Conservation (phyloP, 768 basidiomycete genomes). For the Amanita inopinata region DNA sequence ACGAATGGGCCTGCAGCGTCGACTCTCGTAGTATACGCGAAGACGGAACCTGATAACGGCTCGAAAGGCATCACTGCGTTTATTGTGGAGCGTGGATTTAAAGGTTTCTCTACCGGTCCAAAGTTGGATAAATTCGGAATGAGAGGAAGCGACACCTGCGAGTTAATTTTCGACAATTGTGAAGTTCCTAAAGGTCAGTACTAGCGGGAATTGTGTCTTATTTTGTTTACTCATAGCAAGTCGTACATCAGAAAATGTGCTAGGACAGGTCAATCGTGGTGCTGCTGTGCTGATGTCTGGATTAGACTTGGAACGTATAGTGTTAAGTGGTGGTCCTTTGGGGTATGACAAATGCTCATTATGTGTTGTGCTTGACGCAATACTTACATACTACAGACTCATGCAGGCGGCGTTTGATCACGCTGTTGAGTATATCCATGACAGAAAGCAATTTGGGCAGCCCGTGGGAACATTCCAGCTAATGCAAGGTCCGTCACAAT, state of each 20-base stretch:
- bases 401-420: conserved; percentile 93
- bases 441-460: conserved; percentile 84
- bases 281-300: conserved; percentile 91
- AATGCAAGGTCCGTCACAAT: conserved; percentile 66
- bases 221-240: conserved; percentile 10
- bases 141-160: conserved; percentile 93
- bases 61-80: conserved; percentile 91
- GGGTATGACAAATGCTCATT: conserved; percentile 43
- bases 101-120: conserved; percentile 82
- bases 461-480: conserved; percentile 87
- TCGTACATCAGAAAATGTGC: conserved; percentile 67
- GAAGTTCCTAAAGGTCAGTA: conserved; percentile 73
- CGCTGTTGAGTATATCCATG: conserved; percentile 84
- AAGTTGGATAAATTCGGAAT: conserved; percentile 96
- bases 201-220: neutral
- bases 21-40: conserved; percentile 89
- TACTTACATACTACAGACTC: conserved; percentile 34
- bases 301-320: conserved; percentile 84
- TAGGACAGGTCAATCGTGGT: conserved; percentile 73
- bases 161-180: conserved; percentile 86
- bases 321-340: conserved; percentile 85
- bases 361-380: conserved; percentile 6
- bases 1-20: conserved; percentile 91
- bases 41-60: conserved; percentile 65
- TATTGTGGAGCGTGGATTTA: conserved; percentile 73